Base-by-base conservation (phyloP, 2,329 filamentous ascomycete genomes). In the Bisporella sp. region DNA sequence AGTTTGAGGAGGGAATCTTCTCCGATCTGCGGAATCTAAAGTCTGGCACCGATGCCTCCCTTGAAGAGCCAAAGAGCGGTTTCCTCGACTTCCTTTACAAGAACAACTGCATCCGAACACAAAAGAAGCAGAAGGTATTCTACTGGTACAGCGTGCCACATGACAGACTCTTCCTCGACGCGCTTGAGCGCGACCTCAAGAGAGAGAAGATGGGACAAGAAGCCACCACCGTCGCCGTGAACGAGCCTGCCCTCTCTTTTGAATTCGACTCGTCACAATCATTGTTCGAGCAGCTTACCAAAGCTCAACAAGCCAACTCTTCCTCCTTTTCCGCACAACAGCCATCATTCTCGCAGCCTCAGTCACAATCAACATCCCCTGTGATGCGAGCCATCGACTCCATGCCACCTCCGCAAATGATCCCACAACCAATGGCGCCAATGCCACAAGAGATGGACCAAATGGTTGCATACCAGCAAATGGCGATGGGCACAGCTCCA, bases 41-140 rank as follows among this genome's bases (percentile, higher is more conserved):
- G 74, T 95, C 93, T 29, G 93, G 93, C 58, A 97, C 92, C 62
- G 93, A 99, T 75, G 93, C 93, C 45, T 96, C 93, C 41, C 82
- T 99, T 54, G 93, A 99, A 73, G 93, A 99, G 75, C 93, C 93
- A 50, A 99, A 99, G 79, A 97, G 92, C 73, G 85, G 88, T 1
- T 99, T 99, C 73, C 81, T 99, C 55, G 93, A 99, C 71, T 99
- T 97, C 69, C 78, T 99, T 42, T 99, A 99, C 82, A 99, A 99
- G 80, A 99, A 99, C 81, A 99, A 99, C 77, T 99, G 93, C 79
- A 99, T 99, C 62, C 85, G 93, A 62, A 99, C 93, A 37, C 93
- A 99, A 72, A 99, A 99, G 83, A 99, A 99, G 79, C 93, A 99
- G 68, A 99, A 99, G 77, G 93, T 99, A 59, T 99, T 99, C 67